A percentile compares a stretch with the other conserved stretches of the same genome.
Conservation (phyloP, 2,329 filamentous ascomycete species). For the Pseudopithomyces maydicus region DNA sequence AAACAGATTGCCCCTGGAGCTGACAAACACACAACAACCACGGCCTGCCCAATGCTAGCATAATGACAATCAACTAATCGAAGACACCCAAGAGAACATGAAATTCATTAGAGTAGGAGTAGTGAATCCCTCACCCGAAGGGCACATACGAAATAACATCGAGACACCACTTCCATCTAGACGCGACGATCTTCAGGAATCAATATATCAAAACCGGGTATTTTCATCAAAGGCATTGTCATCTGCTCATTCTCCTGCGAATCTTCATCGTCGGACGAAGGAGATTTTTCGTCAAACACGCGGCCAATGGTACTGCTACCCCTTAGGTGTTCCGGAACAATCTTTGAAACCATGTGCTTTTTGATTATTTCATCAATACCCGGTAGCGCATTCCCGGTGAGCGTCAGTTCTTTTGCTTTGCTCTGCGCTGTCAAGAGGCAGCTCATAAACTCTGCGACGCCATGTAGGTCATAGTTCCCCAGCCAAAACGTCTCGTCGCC, state of each 20-base stretch:
- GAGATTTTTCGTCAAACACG: not conserved
- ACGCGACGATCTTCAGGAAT: not conserved
- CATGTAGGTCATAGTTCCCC: not conserved
- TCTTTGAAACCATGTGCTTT: not conserved
- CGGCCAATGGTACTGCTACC: not conserved
- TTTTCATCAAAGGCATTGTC: not conserved
- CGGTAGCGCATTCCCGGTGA: not conserved
- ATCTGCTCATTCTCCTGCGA: not conserved
- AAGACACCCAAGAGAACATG: too few relatives aligned
- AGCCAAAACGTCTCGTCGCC: not conserved
- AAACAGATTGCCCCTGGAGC: too few relatives aligned
- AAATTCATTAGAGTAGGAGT: too few relatives aligned
- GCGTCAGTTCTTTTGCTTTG: not conserved
- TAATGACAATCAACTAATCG: too few relatives aligned
- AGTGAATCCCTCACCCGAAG: not conserved
- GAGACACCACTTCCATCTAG: not conserved
- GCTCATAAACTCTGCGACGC: not conserved
- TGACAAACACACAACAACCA: too few relatives aligned
- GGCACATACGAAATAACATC: not conserved
- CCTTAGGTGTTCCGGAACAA: not conserved
- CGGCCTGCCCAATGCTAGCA: too few relatives aligned
- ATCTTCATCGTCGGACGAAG: not conserved
- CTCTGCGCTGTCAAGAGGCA: not conserved
- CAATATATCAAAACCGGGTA: not conserved
- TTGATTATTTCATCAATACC: not conserved